phyloP scores from a whole-genome alignment of 129 eudicot genomes.

The Deinandra increscens region DNA sequence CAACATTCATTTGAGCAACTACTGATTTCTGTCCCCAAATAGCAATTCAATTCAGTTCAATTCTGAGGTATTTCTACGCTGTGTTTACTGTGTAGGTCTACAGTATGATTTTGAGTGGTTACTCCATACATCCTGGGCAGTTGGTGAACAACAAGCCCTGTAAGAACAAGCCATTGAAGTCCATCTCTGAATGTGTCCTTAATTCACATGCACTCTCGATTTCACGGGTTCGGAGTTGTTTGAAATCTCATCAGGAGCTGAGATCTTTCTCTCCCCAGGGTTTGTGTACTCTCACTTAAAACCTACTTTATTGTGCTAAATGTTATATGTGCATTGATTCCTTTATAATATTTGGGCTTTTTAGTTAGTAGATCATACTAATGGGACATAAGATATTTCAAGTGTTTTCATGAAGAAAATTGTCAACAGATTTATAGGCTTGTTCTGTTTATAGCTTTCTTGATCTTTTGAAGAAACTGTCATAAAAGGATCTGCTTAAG shows the following conservation, averaged over 20 bases:
- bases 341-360: not conserved
- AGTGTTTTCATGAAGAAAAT: not conserved
- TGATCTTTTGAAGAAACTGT: not conserved
- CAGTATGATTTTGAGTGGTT: slow-evolving; percentile 56
- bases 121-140: slow-evolving; percentile 30
- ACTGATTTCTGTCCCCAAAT: too few relatives aligned
- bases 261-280: slow-evolving; percentile 35
- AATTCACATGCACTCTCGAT: slow-evolving; percentile 22
- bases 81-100: slow-evolving; percentile 19
- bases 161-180: slow-evolving; percentile 36
- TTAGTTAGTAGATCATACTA: not conserved
- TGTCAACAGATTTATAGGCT: not conserved
- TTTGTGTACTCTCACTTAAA: slow-evolving; percentile 33
- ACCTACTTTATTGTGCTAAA: not conserved
- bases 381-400: not conserved
- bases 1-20: too few relatives aligned
- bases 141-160: slow-evolving; percentile 31
- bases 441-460: not conserved
- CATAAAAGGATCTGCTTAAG: not conserved
- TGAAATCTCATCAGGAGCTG: slow-evolving; percentile 31
- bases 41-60: not conserved
- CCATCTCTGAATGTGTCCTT: slow-evolving; percentile 25
- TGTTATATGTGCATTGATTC: not conserved
- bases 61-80: not conserved
- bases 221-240: slow-evolving; percentile 28